Conservation (phyloP, 1,139 yeast species). For the Yarrowia galli region DNA sequence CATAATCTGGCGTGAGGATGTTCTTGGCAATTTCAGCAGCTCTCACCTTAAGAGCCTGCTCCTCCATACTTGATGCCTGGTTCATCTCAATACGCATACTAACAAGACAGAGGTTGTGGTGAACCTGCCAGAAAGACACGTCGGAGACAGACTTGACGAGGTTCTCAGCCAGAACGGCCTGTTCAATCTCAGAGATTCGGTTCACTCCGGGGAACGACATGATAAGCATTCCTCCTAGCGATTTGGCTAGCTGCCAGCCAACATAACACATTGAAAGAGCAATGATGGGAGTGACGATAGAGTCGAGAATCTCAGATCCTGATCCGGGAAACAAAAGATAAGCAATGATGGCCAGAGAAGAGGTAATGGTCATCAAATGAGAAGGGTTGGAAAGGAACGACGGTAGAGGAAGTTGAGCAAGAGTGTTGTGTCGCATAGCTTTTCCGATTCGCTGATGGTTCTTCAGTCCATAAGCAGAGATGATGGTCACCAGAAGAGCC, state of each 20-base stretch:
- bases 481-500: conserved; percentile 49
- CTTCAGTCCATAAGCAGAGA: conserved; percentile 50
- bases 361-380: conserved; percentile 65
- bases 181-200: conserved; percentile 47
- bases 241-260: conserved; percentile 54
- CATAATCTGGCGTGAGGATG: conserved; percentile 45
- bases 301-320: conserved; percentile 48
- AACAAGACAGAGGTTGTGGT: conserved; percentile 55
- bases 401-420: conserved; percentile 39
- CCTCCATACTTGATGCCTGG: conserved; percentile 50
- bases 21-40: conserved; percentile 48
- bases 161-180: conserved; percentile 45
- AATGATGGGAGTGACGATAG: conserved; percentile 51
- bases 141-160: conserved; percentile 49
- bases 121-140: conserved; percentile 55
- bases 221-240: conserved; percentile 55
- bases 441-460: conserved; percentile 49
- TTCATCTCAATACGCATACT: conserved; percentile 50
- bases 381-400: conserved; percentile 61
- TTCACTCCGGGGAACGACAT: conserved; percentile 55
- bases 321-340: conserved; percentile 48
- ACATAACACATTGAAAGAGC: conserved; percentile 53
- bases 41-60: conserved; percentile 48
- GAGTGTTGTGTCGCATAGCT: conserved; percentile 45
- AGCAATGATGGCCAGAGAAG: conserved; percentile 53